Percentiles rank a stretch among this genome's conserved stretches.
Conservation (phyloP, 2,329 filamentous ascomycete genomes). For the Alternaria sp. region DNA sequence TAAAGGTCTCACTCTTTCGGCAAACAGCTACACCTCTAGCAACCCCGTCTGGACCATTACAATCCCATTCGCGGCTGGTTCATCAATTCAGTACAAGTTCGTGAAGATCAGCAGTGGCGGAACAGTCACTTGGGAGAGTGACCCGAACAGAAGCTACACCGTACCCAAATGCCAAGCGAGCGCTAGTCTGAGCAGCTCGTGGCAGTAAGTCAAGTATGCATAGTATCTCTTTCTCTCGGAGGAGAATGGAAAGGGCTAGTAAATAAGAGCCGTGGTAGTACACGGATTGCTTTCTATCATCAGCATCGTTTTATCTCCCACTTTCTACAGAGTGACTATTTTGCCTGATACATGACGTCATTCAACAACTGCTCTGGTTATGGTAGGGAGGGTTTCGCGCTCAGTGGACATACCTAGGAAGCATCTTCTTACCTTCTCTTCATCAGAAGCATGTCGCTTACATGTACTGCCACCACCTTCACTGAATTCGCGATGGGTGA, state of each 20-base stretch:
- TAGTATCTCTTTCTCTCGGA: neutral
- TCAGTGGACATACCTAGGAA: neutral
- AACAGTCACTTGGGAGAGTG: slow-evolving; percentile 55
- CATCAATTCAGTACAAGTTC: slow-evolving; percentile 55
- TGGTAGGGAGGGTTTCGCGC: neutral
- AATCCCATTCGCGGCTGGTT: slow-evolving; percentile 50
- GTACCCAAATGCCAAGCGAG: slow-evolving; percentile 36
- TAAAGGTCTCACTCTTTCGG: slow-evolving; percentile 49
- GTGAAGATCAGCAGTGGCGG: slow-evolving; percentile 54
- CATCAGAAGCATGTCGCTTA: neutral
- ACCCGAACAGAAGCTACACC: slow-evolving; percentile 52
- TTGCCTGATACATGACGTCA: neutral
- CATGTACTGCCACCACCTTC: neutral
- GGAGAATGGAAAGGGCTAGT: neutral
- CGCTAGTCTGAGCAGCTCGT: slow-evolving; percentile 30
- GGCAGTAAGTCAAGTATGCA: slow-evolving; percentile 8
- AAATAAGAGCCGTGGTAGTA: neutral
- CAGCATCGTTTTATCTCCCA: neutral
- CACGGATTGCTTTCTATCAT: neutral
- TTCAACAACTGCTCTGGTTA: neutral
- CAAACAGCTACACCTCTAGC: slow-evolving; percentile 52
- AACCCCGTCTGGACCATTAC: slow-evolving; percentile 57
- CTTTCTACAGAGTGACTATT: neutral
- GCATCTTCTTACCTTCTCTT: neutral
- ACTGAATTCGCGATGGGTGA: neutral